These are phyloP conservation scores for Isoetes taiwanensis DNA, from an alignment of 75 land plant genomes.

Conservation along the genomic window DNA sequence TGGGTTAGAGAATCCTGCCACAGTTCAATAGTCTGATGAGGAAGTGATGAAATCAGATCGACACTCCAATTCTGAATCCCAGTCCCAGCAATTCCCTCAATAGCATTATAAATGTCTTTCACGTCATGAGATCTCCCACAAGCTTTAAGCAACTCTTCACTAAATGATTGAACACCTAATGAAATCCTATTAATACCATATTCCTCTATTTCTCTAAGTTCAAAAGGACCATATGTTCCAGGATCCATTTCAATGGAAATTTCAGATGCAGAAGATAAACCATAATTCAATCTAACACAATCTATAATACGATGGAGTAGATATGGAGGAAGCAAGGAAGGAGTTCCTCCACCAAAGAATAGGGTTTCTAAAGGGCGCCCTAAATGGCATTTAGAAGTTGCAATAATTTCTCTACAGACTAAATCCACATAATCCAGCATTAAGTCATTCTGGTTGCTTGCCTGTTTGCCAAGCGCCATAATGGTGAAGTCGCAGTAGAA, in stretches of 20 bases:
- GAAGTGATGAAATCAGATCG: slow-evolving; percentile 85
- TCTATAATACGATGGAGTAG: slow-evolving; percentile 48
- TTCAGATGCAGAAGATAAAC: slow-evolving; percentile 38
- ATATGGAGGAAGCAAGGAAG: slow-evolving; percentile 66
- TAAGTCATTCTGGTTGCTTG: too few relatives aligned
- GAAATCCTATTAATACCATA: slow-evolving; percentile 81
- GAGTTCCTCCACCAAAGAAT: slow-evolving; percentile 94
- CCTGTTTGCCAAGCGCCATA: slow-evolving; percentile 83
- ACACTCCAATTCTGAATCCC: slow-evolving; percentile 80
- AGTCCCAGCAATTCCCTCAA: slow-evolving; percentile 39
- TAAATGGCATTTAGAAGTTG: slow-evolving; percentile 12
- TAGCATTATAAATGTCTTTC: slow-evolving; percentile 62
- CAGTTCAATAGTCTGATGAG: slow-evolving; percentile 57
- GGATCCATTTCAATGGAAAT: slow-evolving; percentile 96
- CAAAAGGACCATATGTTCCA: slow-evolving; percentile 55
- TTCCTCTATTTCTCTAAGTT: slow-evolving; percentile 35
- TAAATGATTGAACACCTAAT: slow-evolving; percentile 93
- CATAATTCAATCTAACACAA: slow-evolving; percentile 31
- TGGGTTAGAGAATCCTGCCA: slow-evolving; percentile 66
- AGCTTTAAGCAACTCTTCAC: slow-evolving; percentile 45
- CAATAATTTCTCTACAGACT: slow-evolving; percentile 49
- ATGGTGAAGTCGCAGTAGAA: slow-evolving; percentile 96
- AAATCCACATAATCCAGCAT: slow-evolving; percentile 47
- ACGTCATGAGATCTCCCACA: slow-evolving; percentile 89
- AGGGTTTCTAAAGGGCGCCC: slow-evolving; percentile 52